phyloP scores from a whole-genome alignment of 2,329 filamentous ascomycete genomes.

The Basipetospora chlamydospora region DNA sequence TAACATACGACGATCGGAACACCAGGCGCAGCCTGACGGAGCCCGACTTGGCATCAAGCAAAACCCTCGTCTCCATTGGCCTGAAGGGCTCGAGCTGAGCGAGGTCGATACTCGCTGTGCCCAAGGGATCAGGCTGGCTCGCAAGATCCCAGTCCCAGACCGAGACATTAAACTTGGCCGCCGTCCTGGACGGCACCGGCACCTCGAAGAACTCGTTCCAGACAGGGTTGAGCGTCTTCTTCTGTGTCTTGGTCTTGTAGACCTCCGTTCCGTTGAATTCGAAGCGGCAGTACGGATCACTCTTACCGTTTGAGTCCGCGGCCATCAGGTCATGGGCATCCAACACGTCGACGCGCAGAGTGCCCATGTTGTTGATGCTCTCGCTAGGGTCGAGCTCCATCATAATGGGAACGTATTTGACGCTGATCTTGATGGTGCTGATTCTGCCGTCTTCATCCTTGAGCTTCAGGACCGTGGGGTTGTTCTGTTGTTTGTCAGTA shows the following conservation, averaged over 20 bases:
- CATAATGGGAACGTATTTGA: constrained; percentile 87
- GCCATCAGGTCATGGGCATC: constrained; percentile 80
- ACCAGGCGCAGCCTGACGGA: constrained; percentile 68
- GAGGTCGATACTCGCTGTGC: constrained; percentile 60
- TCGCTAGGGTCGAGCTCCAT: constrained; percentile 91
- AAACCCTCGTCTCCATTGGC: constrained; percentile 57
- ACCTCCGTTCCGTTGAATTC: constrained; percentile 77
- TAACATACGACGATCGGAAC: constrained; percentile 88
- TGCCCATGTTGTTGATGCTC: constrained; percentile 98
- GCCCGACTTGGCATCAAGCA: constrained; percentile 81
- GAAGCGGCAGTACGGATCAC: constrained; percentile 94
- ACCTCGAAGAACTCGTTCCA: constrained; percentile 98
- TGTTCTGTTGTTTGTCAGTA: constrained; percentile 49
- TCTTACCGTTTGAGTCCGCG: constrained; percentile 91
- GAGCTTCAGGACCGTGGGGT: constrained; percentile 68
- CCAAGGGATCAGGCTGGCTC: constrained; percentile 85
- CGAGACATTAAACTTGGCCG: constrained; percentile 65
- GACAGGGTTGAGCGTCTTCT: constrained; percentile 86
- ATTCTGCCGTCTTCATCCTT: constrained; percentile 62
- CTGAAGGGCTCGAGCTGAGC: constrained; percentile 73
- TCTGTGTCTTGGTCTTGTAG: constrained; percentile 89
- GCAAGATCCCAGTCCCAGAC: constrained; percentile 96
- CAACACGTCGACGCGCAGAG: constrained; percentile 80
- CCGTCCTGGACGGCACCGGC: constrained; percentile 68
- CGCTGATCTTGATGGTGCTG: constrained; percentile 74